phyloP scores from a whole-genome alignment of 306 rosid genomes.

The Corylus heterophylla region DNA sequence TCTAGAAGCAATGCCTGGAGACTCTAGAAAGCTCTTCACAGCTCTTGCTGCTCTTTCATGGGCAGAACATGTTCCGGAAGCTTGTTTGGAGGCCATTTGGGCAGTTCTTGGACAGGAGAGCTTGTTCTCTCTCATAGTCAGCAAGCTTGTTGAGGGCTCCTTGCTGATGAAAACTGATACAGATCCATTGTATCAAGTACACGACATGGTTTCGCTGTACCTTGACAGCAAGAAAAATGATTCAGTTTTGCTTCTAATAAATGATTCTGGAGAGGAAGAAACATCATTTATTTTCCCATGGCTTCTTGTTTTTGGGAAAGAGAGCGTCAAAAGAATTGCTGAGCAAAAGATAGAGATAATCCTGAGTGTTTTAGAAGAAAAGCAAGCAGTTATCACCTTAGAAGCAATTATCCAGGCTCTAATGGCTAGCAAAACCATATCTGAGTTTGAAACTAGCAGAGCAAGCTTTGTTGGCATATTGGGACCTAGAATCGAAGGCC shows the following conservation, averaged over 20 bases:
- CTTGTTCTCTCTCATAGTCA: constrained; percentile 27
- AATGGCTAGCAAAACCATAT: constrained; percentile 38
- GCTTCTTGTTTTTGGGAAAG: constrained; percentile 38
- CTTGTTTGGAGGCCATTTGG: constrained; percentile 40
- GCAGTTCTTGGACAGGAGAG: constrained; percentile 30
- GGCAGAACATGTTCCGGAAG: constrained; percentile 38
- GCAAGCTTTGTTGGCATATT: constrained; percentile 30
- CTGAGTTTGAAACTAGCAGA: constrained; percentile 37
- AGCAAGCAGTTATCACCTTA: constrained; percentile 15
- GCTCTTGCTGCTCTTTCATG: constrained; percentile 38
- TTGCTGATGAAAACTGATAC: constrained; percentile 35
- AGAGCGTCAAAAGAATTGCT: constrained; percentile 11
- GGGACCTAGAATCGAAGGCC: constrained; percentile 32
- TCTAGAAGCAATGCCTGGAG: constrained; percentile 38
- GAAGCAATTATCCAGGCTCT: constrained; percentile 27
- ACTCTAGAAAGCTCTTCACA: constrained; percentile 30
- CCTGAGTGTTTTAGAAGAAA: constrained; percentile 23
- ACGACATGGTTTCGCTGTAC: constrained; percentile 37
- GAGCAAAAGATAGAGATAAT: constrained; percentile 21
- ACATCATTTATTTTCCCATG: constrained; percentile 32
- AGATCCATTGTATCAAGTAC: constrained; percentile 34
- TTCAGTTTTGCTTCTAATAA: constrained; percentile 11
- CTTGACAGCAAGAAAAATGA: constrained; percentile 30
- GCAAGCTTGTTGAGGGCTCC: constrained; percentile 40
- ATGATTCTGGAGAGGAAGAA: constrained; percentile 21